phyloP scores from a whole-genome alignment of 352 stramenopile genomes.

The Aphanomyces cochlioides region DNA sequence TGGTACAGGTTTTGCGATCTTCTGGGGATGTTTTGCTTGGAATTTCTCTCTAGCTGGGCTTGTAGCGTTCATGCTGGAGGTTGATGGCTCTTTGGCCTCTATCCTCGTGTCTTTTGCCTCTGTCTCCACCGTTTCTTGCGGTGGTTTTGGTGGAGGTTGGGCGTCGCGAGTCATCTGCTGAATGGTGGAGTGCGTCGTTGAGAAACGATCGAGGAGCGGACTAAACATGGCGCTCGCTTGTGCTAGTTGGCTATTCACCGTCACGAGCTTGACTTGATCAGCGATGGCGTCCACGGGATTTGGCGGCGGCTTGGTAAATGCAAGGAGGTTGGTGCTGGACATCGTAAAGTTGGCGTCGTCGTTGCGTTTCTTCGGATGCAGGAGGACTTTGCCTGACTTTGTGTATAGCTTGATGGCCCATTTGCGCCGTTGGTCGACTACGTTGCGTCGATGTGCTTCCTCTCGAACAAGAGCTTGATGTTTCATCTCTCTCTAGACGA shows the following conservation, averaged over 20 bases:
- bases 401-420: slow-evolving; percentile 53
- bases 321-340: slow-evolving; percentile 13
- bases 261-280: slow-evolving; percentile 46
- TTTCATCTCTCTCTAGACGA: slow-evolving; percentile 2
- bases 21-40: slow-evolving; percentile 37
- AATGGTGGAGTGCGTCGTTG: slow-evolving; percentile 44
- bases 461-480: slow-evolving; percentile 9
- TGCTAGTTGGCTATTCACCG: slow-evolving; percentile 50
- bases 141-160: slow-evolving; percentile 20
- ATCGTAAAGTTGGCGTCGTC: slow-evolving; percentile 21
- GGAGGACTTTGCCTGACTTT: slow-evolving; percentile 48
- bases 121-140: background rate
- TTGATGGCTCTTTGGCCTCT: background rate
- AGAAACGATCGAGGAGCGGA: slow-evolving; percentile 54
- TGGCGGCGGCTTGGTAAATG: background rate
- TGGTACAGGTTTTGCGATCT: slow-evolving; percentile 27
- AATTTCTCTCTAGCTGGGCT: background rate
- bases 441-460: slow-evolving; percentile 35
- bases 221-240: slow-evolving; percentile 62
- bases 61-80: background rate
- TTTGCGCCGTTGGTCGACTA: slow-evolving; percentile 50
- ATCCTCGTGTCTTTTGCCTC: background rate
- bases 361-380: background rate
- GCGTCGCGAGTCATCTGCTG: slow-evolving; percentile 20
- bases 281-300: slow-evolving; percentile 31